These are phyloP conservation scores for Gnaphalium uliginosum DNA, from an alignment of 129 eudicot genomes.

Conservation along the genomic window DNA sequence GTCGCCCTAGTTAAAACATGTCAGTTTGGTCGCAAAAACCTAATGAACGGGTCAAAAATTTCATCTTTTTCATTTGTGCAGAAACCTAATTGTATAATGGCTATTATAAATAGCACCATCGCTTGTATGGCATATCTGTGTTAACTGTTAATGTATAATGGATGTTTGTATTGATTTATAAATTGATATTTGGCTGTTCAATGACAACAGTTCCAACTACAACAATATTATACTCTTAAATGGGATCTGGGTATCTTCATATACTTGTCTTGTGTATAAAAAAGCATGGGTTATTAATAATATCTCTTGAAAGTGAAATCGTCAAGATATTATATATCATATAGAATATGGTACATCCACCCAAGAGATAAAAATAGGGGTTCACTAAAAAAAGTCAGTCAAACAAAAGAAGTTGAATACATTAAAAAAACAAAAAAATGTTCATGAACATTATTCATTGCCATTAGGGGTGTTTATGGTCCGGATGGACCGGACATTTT, in stretches of 20 bases:
- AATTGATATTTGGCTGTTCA: not conserved
- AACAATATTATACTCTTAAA: not conserved
- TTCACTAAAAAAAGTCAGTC: constrained; percentile 1
- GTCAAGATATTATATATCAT: not conserved
- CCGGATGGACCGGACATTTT: too few species aligned
- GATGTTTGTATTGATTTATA: not conserved
- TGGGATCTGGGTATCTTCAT: constrained; percentile 11
- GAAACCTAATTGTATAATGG: not conserved
- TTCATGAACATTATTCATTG: constrained; percentile 1
- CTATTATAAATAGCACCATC: not conserved
- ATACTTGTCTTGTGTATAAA: constrained; percentile 14
- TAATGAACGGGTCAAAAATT: not conserved
- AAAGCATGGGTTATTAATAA: not conserved
- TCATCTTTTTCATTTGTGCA: not conserved
- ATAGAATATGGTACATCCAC: constrained; percentile 4
- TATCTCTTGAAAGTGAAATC: not conserved
- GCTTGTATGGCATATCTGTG: not conserved
- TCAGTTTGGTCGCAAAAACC: not conserved
- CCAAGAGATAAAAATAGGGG: not conserved
- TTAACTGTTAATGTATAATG: not conserved
- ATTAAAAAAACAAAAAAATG: not conserved
- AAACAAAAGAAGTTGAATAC: not conserved
- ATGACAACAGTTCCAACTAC: constrained; percentile 4
- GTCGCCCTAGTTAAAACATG: not conserved
- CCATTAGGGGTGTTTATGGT: too few species aligned